These are phyloP conservation scores for Pyrenula massariospora DNA, from an alignment of 495 filamentous ascomycete species.

Conservation along the genomic window DNA sequence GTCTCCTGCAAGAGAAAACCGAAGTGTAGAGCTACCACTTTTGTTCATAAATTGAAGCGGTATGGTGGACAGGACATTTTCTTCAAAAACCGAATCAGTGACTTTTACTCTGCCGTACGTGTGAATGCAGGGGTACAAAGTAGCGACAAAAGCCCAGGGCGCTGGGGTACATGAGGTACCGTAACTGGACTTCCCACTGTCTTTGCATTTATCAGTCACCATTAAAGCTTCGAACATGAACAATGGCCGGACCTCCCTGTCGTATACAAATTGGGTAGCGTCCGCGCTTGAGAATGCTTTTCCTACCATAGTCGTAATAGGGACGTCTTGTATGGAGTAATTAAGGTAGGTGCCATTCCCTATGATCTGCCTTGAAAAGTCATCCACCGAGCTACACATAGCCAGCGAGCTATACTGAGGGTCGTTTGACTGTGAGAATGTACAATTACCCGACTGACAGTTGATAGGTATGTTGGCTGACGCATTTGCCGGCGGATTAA, in stretches of 20 bases:
- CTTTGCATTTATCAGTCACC: too few species aligned
- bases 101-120: neutral
- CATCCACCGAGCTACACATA: neutral
- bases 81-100: neutral
- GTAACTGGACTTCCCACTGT: neutral
- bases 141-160: neutral
- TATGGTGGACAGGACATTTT: conserved; percentile 10
- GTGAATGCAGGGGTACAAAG: neutral
- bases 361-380: neutral
- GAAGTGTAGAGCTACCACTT: conserved; percentile 12
- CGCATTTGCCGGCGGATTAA: neutral
- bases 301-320: neutral
- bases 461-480: neutral
- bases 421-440: neutral
- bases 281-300: neutral
- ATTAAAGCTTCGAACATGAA: neutral
- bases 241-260: neutral
- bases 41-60: conserved; percentile 14
- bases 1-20: neutral
- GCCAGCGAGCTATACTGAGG: neutral
- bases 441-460: neutral
- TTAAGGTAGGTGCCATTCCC: neutral
- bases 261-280: neutral
- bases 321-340: neutral
- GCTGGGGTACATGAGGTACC: too few species aligned